Conservation (phyloP, 345 rosid species). For the Pelargonium nanum region DNA sequence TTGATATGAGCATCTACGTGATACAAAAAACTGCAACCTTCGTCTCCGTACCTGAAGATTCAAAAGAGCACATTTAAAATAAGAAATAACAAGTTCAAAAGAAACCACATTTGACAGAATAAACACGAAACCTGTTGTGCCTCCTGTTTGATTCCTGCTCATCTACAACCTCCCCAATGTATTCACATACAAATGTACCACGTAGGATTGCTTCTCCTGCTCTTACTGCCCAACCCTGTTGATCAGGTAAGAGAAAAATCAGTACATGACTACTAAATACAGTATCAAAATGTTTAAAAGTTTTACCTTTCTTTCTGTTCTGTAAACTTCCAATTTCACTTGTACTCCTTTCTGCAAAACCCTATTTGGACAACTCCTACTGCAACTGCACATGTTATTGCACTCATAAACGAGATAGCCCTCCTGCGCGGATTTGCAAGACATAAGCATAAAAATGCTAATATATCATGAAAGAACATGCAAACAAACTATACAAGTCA, state of each 20-base stretch:
- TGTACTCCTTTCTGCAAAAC: slow-evolving; percentile 80
- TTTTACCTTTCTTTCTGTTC: slow-evolving; percentile 64
- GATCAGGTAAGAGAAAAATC: slow-evolving; percentile 9
- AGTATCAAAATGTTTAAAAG: slow-evolving; percentile 11
- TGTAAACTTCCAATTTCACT: slow-evolving; percentile 69
- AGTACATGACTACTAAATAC: slow-evolving; percentile 6
- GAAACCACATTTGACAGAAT: slow-evolving; percentile 6
- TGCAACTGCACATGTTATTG: slow-evolving; percentile 69
- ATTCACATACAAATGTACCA: slow-evolving; percentile 86
- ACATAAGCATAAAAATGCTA: background rate
- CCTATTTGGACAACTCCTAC: slow-evolving; percentile 67
- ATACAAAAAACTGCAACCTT: slow-evolving; percentile 53
- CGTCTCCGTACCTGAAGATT: slow-evolving; percentile 45
- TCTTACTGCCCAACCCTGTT: slow-evolving; percentile 97
- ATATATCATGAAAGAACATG: background rate
- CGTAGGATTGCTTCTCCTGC: slow-evolving; percentile 74
- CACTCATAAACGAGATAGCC: slow-evolving; percentile 98
- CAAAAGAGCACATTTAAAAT: slow-evolving; percentile 5
- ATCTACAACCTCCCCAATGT: slow-evolving; percentile 71
- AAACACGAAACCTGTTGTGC: slow-evolving; percentile 41
- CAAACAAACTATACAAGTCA: too few species aligned
- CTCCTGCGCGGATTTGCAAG: slow-evolving; percentile 50
- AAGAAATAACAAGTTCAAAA: slow-evolving; percentile 4
- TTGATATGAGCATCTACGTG: slow-evolving; percentile 54
- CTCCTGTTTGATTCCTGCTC: slow-evolving; percentile 59